Base-by-base conservation (phyloP, 768 basidiomycete species). In the Pilatotrama ljubarskyi region DNA sequence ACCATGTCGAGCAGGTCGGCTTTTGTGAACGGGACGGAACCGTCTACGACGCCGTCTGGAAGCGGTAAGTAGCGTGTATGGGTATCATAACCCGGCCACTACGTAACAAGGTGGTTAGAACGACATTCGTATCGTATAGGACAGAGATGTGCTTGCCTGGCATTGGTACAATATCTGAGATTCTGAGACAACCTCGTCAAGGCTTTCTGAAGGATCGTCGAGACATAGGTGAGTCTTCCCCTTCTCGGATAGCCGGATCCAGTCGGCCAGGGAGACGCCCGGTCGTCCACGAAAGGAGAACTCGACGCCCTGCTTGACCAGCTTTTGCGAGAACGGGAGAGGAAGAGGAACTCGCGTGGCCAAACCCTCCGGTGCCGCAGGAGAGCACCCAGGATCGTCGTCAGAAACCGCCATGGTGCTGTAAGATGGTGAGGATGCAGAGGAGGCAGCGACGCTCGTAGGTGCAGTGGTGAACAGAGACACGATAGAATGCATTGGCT, bases 81-180 rank as follows among this genome's bases (percentile, higher is more conserved):
- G 3, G 52, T 24, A 20, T 42, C 61, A n/a, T 63, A 63, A 7
- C 61, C 61, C 14, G 61, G 61, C 61, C 61, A 63, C 61, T 63
- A 29, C n/a, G n/a, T n/a, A 25, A 43, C 36, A 24, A 22, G 17
- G 20, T 7, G 11, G 35, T 58, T 22, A 50, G 48, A 17, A 40
- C 15, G 20, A 17, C 26, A 6, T 8, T 6, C 8, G 2, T 1
- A 42, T 20, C 26, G 0, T 5, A 13, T 1, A 8, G 2, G 29
- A 4, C 5, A 32, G 29, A 1, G 20, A 0, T 7, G 20, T 3
- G 42, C 61, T 54, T 46, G 55, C 61, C 35, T 46, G 48, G 36
- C 38, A 50, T 38, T 63, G 61, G 41, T 58, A 58, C 47, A 63
- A 25, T 5, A 55, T 22, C 11, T 7, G 18, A 8, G 13, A 26